phyloP scores from a whole-genome alignment of 2,329 filamentous ascomycete species.

The Fusarium cicatricum region DNA sequence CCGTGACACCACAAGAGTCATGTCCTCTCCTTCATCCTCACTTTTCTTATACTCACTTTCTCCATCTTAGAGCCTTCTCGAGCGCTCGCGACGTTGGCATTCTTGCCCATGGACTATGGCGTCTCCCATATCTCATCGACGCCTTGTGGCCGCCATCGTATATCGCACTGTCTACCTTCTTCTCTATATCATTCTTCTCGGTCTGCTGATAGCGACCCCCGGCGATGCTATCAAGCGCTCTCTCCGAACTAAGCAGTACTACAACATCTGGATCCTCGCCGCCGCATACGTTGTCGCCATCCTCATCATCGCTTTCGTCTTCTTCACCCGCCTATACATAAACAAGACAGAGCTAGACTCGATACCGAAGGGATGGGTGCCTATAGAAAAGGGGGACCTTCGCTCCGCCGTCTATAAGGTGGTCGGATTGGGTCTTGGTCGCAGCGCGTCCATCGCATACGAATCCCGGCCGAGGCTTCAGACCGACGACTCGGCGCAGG shows the following conservation, averaged over 20 bases:
- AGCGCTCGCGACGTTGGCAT: constrained; percentile 4
- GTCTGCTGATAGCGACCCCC: constrained; percentile 81
- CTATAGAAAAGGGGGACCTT: constrained; percentile 85
- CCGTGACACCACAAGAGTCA: constrained; percentile 40
- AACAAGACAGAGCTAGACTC: constrained; percentile 79
- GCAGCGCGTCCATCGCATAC: constrained; percentile 84
- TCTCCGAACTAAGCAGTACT: constrained; percentile 68
- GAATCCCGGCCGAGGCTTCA: constrained; percentile 55
- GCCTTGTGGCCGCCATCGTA: constrained; percentile 77
- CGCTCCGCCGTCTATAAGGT: constrained; percentile 77
- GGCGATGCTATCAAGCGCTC: constrained; percentile 84
- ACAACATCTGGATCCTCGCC: constrained; percentile 85
- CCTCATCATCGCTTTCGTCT: constrained; percentile 76
- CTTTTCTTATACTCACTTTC: constrained; percentile 22
- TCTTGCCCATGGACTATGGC: constrained; percentile 29
- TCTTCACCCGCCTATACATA: constrained; percentile 84
- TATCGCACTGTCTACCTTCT: constrained; percentile 82
- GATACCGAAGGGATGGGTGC: constrained; percentile 88
- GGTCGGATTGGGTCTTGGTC: constrained; percentile 74
- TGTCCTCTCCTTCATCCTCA: constrained; percentile 33
- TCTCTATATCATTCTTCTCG: constrained; percentile 76
- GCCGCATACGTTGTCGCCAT: constrained; percentile 79
- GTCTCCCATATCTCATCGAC: constrained; percentile 52
- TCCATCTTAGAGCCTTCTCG: constrained; percentile 13
- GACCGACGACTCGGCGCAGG: constrained; percentile 22